Percentiles rank a stretch among this genome's conserved stretches.
These are phyloP conservation scores for Leptodermis oblonga DNA, from an alignment of 257 asterid genomes.

Conservation along the genomic window DNA sequence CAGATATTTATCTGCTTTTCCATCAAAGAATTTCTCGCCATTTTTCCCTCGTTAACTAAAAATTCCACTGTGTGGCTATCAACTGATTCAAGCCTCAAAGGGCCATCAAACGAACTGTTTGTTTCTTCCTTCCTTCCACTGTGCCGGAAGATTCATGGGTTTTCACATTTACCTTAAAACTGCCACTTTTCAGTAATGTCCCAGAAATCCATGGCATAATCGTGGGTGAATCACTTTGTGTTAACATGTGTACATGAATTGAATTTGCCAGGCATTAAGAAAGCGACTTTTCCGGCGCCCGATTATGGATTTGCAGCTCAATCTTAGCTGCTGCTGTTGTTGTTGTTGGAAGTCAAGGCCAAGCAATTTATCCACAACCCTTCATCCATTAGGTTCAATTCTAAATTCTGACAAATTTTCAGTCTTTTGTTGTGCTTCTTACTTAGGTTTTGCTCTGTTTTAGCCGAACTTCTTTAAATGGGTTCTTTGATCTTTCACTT, in stretches of 20 bases:
- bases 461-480: neutral
- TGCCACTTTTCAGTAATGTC: neutral
- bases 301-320: slow-evolving; percentile 31
- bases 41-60: too few species aligned
- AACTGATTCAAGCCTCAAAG: too few species aligned
- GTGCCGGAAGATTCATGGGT: neutral
- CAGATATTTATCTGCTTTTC: too few species aligned
- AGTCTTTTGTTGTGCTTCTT: neutral
- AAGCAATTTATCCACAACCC: slow-evolving; percentile 20
- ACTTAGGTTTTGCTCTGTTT: neutral
- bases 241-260: neutral
- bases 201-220: slow-evolving; percentile 1
- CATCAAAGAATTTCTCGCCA: too few species aligned
- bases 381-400: slow-evolving; percentile 21
- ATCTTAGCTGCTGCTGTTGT: slow-evolving; percentile 19
- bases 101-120: too few species aligned
- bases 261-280: neutral
- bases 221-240: neutral
- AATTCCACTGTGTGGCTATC: too few species aligned
- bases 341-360: slow-evolving; percentile 23
- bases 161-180: neutral
- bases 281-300: neutral
- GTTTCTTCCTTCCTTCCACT: too few species aligned
- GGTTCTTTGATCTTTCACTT: neutral
- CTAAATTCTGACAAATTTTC: neutral